Evolutionary conservation across 805 yeast species (phyloP), one percentile per base, ranked within the genome.

Genomic region (Wickerhamomyces hampshirensis): DNA sequence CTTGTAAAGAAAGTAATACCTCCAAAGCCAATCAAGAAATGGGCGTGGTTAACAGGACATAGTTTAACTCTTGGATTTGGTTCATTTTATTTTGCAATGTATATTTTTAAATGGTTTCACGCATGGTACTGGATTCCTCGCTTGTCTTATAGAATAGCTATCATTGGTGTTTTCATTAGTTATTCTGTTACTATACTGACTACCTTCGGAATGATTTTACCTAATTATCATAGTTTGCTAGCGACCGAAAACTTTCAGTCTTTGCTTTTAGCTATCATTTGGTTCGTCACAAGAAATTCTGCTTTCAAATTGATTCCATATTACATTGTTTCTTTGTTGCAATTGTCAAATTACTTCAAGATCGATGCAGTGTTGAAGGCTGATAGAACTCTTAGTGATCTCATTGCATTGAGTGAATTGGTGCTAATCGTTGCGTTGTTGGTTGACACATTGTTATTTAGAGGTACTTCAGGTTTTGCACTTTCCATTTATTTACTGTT

Each of bases 221-320:
- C 95, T 6, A 68, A 79, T 5, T 69, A 77, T 53, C 71, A 72
- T 38, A 75, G 79, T 5, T 63, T 88, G 54, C 53, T 85, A 37
- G 78, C 88, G 8, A 75, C 86, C 17, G 86, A 77, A 47, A 84
- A 84, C 55, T 83, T 83, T 66, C 96, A 86, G 59, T 75, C 73
- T 51, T 61, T 78, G 37, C 43, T 73, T 4, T 58, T 83, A 37
- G 73, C 79, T 1, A 18, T 55, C 4, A 60, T 76, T 14, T 84
- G 91, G 91, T 52, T 75, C 32, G 57, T 80, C 37, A 74, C 81
- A 27, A 75, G 84, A 60, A 68, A 71, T 42, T 79, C 88, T 1
- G 59, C 75, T 5, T 80, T 78, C 62, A 83, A 82, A 53, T 47
- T 84, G 30, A 41, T 77, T 12, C 91, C 93, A 17, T 79, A 65